Evolutionary conservation across 2,329 filamentous ascomycete species (phyloP), one percentile per base, ranked within the genome.

Genomic region (Calycina herbarum): DNA sequence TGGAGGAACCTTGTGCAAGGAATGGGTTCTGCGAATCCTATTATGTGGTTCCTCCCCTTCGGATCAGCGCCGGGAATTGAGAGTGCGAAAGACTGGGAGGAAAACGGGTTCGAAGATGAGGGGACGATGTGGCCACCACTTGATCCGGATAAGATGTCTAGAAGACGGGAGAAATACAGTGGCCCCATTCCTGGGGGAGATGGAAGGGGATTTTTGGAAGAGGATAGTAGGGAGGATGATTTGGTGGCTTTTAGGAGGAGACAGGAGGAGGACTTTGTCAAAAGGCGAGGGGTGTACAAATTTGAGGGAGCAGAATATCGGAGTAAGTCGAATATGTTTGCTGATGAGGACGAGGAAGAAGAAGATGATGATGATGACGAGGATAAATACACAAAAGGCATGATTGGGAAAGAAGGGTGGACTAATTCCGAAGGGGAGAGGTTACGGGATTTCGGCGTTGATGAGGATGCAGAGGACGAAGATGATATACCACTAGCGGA

Each of bases 371-470:
- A 69, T 8, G 64, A 64, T 15, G 58, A 69, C 1, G 68, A 70
- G 15, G 73, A 72, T 5, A 75, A 75, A 27, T 74, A 76, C 51
- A 73, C 77, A 13, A 71, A 70, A 57, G 74, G 73, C 66, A 73
- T 69, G 67, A 76, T 68, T 48, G 71, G 71, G 61, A 82, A 85
- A 72, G 82, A 83, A 54, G 84, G 80, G 5, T 95, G 91, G 91
- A 86, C 83, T 0, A 94, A 94, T 70, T 82, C 86, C 0, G 91
- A 94, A 62, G 92, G 91, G 1, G 90, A 94, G 73, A 81, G 86
- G 40, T 78, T 95, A 60, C 82, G 85, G 54, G 92, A 95, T 72
- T 95, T 89, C 73, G 92, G 92, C 1, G 91, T 95, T 0, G 92
- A 94, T 71, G 90, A 93, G 72, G 89, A 91, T 15, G 85, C 83